Conservation (phyloP, 805 yeast species). For the Candida namnaoensis region DNA sequence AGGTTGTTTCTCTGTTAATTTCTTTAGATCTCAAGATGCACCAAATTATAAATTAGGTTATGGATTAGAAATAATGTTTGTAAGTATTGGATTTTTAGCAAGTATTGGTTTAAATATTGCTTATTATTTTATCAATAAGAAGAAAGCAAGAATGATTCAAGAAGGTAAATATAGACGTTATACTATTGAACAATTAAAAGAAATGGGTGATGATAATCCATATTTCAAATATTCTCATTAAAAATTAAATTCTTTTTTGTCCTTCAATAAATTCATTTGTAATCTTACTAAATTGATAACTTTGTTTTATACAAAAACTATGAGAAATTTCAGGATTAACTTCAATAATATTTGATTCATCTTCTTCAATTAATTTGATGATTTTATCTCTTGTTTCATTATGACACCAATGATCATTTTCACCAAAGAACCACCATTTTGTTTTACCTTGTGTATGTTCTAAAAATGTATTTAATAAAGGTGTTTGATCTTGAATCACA, state of each 20-base stretch:
- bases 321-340: constrained; percentile 35
- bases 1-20: constrained; percentile 21
- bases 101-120: constrained; percentile 8
- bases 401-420: constrained; percentile 60
- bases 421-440: constrained; percentile 52
- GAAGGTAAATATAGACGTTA: constrained; percentile 20
- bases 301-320: constrained; percentile 53
- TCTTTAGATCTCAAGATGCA: constrained; percentile 13
- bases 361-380: constrained; percentile 18
- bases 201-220: constrained; percentile 31
- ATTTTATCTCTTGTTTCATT: constrained; percentile 38
- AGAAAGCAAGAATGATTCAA: constrained; percentile 14
- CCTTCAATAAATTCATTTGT: constrained; percentile 21
- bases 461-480: constrained; percentile 41
- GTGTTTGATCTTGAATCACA: constrained; percentile 37
- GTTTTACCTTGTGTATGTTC: constrained; percentile 16
- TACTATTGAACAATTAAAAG: constrained; percentile 17
- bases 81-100: constrained; percentile 18
- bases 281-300: constrained; percentile 35
- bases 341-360: constrained; percentile 17
- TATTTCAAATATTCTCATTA: constrained; percentile 18
- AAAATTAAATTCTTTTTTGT: neutral
- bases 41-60: constrained; percentile 21
- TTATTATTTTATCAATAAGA: constrained; percentile 14
- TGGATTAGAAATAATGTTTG: constrained; percentile 18